Base-by-base conservation (phyloP, 495 filamentous ascomycete species). In the Cercophora scortea region DNA sequence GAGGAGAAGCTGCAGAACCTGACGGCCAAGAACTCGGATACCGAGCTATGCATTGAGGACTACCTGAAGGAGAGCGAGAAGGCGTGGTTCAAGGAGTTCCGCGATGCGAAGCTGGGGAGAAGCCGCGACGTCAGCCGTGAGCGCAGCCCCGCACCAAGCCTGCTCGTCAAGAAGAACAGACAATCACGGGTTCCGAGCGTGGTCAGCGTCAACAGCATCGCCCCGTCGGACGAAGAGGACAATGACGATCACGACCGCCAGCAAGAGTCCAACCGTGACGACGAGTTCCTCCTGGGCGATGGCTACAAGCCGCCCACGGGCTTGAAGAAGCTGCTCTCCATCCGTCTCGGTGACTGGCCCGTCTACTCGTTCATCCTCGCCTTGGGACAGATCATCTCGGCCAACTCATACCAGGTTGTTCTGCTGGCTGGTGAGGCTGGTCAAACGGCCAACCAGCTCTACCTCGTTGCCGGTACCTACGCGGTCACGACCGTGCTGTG, bases 361-460 rank as follows among this genome's bases (percentile, higher is more conserved):
- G 56, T 88, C 5, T 89, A 89, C 65, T 79, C 83, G 5, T 71
- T 89, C 49, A 73, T 89, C 43, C 69, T 87, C 11, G 83, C 83
- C 33, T 71, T 88, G 61, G 83, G 83, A 1, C 83, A 86, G 62
- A 83, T 86, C 47, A 72, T 86, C 34, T 78, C 83, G 0, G 79
- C 81, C 32, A 86, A 86, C 61, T 82, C 79, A 3, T 83, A 84
- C 61, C 83, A 86, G 57, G 80, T 86, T 59, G 83, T 80, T 0
- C 72, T 87, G n/a, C 63, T 87, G 17, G 79, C 73, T 11, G 83
- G 83, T 10, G 73, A 79, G 54, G 62, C 80, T 19, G 79, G 82
- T 25, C 69, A 86, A 57, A 70, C 80, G 3, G 77, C 80, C 9
- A 62, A 68, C 7, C 78, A 78, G 62, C 69, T 86, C 4, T 86